Conservation (phyloP, 2,329 filamentous ascomycete genomes). For the Alternaria arborescens region DNA sequence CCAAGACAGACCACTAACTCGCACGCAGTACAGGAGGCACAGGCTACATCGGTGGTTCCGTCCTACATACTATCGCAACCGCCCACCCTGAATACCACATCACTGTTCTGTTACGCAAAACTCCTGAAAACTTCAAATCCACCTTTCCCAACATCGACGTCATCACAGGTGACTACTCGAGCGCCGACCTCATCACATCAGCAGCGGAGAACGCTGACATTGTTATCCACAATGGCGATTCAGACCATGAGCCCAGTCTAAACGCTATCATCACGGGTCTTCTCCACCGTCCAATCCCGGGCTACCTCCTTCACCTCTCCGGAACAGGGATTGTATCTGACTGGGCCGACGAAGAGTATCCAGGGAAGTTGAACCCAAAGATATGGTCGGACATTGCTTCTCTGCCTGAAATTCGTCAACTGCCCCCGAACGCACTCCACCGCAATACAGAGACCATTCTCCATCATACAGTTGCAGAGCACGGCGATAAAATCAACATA, state of each 20-base stretch:
- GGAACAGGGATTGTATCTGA: slow-evolving; percentile 64
- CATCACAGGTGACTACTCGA: slow-evolving; percentile 60
- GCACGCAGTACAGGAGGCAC: slow-evolving; percentile 58
- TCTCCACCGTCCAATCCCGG: slow-evolving; percentile 53
- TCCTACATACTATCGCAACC: slow-evolving; percentile 56
- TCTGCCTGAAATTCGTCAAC: slow-evolving; percentile 60
- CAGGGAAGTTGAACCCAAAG: slow-evolving; percentile 44
- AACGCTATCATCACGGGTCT: slow-evolving; percentile 63
- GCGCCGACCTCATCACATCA: slow-evolving; percentile 53
- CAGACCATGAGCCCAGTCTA: slow-evolving; percentile 41
- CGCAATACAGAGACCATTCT: slow-evolving; percentile 75
- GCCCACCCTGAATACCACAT: slow-evolving; percentile 59
- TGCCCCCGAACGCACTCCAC: slow-evolving; percentile 67
- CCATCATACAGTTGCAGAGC: slow-evolving; percentile 55
- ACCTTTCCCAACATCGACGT: slow-evolving; percentile 56
- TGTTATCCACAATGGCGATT: slow-evolving; percentile 52
- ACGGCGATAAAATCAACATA: slow-evolving; percentile 51
- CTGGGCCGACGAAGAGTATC: slow-evolving; percentile 46
- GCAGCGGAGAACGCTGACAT: slow-evolving; percentile 60
- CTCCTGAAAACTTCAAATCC: slow-evolving; percentile 37
- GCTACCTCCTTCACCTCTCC: slow-evolving; percentile 62
- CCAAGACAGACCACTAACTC: not conserved
- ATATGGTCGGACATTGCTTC: slow-evolving; percentile 65
- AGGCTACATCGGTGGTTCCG: slow-evolving; percentile 64
- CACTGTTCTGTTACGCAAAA: slow-evolving; percentile 56